These are phyloP conservation scores for Pythium sp. DNA, from an alignment of 352 stramenopile genomes.

Conservation along the genomic window DNA sequence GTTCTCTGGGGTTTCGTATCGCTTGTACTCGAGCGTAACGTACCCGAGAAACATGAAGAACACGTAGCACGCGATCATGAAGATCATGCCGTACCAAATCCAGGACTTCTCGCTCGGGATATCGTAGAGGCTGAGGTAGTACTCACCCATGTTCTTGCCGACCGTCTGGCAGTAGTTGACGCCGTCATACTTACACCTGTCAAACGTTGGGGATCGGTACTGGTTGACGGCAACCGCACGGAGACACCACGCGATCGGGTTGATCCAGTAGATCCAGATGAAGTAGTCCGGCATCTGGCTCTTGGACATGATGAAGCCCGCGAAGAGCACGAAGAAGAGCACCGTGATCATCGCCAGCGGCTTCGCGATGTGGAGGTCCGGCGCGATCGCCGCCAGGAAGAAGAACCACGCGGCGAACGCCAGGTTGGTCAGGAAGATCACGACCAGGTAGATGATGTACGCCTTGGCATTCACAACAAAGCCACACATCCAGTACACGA, in stretches of 20 bases:
- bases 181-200: constrained; percentile 24
- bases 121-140: constrained; percentile 29
- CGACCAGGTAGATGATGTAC: constrained; percentile 37
- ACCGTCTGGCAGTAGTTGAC: constrained; percentile 26
- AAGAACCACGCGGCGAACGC: constrained; percentile 40
- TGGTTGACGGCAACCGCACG: constrained; percentile 30
- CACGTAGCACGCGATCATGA: constrained; percentile 25
- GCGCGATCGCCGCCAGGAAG: constrained; percentile 27
- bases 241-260: constrained; percentile 41
- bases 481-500: constrained; percentile 85
- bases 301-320: constrained; percentile 32
- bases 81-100: constrained; percentile 26
- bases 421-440: constrained; percentile 38
- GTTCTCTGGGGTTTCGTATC: constrained; percentile 22
- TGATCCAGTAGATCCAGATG: constrained; percentile 51
- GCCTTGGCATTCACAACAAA: constrained; percentile 15
- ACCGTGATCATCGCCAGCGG: constrained; percentile 32
- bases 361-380: constrained; percentile 31
- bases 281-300: constrained; percentile 34
- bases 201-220: constrained; percentile 23
- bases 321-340: constrained; percentile 41
- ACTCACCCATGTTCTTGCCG: constrained; percentile 30
- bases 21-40: constrained; percentile 27
- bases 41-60: constrained; percentile 32
- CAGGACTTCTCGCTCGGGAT: constrained; percentile 26